Evolutionary conservation across 2,329 filamentous ascomycete species (phyloP).

Genomic region (Hysterium pulicare): DNA sequence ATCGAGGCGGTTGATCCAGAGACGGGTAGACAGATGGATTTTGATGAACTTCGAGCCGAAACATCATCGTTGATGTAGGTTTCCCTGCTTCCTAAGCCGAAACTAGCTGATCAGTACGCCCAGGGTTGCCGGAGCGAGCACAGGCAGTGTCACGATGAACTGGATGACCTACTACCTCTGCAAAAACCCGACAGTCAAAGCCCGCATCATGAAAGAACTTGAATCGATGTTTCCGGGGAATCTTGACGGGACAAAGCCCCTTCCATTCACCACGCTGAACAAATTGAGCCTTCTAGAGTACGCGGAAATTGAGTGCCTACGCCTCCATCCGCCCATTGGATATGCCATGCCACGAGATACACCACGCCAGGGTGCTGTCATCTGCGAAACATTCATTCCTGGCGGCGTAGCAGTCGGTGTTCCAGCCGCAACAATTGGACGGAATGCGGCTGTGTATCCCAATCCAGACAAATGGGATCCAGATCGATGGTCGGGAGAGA

Average conservation of each 20-base stretch:
- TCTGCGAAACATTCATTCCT: conserved; percentile 10
- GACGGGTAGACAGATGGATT: conserved; percentile 12
- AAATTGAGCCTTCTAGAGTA: conserved; percentile 14
- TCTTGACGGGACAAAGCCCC: not conserved
- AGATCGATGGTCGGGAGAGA: conserved; percentile 8
- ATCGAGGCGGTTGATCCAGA: conserved; percentile 15
- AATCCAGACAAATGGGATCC: conserved; percentile 9
- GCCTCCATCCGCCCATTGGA: conserved; percentile 14
- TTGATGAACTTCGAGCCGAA: conserved; percentile 14
- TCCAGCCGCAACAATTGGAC: conserved; percentile 11
- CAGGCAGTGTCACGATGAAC: conserved; percentile 15
- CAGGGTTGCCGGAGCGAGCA: conserved; percentile 14
- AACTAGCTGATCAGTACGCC: too few relatives aligned
- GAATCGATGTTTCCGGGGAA: conserved; percentile 10
- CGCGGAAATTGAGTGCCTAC: conserved; percentile 12
- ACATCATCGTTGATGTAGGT: conserved; percentile 13
- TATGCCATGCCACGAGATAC: conserved; percentile 15
- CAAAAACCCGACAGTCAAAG: conserved; percentile 10
- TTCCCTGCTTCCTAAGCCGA: too few relatives aligned
- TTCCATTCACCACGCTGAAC: conserved; percentile 12
- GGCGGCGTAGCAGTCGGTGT: conserved; percentile 15
- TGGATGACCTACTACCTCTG: conserved; percentile 17
- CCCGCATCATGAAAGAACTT: conserved; percentile 8
- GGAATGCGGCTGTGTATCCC: conserved; percentile 9
- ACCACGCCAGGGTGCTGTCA: conserved; percentile 8